Conservation (phyloP, 805 yeast species). For the Kazachstania bromeliacearum region DNA sequence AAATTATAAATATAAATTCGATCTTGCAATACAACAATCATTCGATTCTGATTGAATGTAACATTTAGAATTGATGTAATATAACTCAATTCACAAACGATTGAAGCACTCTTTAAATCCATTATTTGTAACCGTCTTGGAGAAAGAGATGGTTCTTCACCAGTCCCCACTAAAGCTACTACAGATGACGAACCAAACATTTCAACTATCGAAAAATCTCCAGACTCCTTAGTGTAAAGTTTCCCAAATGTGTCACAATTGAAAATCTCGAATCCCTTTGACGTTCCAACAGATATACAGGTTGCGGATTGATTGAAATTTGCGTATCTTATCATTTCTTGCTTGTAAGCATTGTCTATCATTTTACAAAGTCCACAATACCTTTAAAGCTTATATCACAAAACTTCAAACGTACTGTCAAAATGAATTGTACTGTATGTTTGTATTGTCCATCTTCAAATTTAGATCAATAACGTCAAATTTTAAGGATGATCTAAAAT, state of each 20-base stretch:
- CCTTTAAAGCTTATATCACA: no score
- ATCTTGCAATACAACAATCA: slow-evolving; percentile 51
- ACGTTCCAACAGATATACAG: slow-evolving; percentile 62
- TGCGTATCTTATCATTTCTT: slow-evolving; percentile 33
- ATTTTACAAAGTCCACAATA: no score
- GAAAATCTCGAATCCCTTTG: slow-evolving; percentile 52
- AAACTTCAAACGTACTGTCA: no score
- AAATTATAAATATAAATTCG: slow-evolving; percentile 66
- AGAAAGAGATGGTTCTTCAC: slow-evolving; percentile 54
- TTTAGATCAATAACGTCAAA: no score
- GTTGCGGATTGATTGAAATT: slow-evolving; percentile 68
- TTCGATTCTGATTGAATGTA: slow-evolving; percentile 52
- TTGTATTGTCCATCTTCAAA: no score
- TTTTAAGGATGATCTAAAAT: no score
- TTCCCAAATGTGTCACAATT: slow-evolving; percentile 58
- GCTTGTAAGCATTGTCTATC: no score
- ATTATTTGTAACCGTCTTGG: slow-evolving; percentile 76
- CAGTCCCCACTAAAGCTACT: slow-evolving; percentile 58
- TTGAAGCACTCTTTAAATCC: slow-evolving; percentile 54
- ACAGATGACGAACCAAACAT: slow-evolving; percentile 66
- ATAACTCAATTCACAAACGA: slow-evolving; percentile 61
- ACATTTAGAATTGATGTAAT: slow-evolving; percentile 52
- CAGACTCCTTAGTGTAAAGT: slow-evolving; percentile 36
- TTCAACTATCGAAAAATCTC: slow-evolving; percentile 56
- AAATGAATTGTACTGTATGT: no score